phyloP scores from a whole-genome alignment of 192 early-diverging fungal genomes.

The Linnemannia elongata region DNA sequence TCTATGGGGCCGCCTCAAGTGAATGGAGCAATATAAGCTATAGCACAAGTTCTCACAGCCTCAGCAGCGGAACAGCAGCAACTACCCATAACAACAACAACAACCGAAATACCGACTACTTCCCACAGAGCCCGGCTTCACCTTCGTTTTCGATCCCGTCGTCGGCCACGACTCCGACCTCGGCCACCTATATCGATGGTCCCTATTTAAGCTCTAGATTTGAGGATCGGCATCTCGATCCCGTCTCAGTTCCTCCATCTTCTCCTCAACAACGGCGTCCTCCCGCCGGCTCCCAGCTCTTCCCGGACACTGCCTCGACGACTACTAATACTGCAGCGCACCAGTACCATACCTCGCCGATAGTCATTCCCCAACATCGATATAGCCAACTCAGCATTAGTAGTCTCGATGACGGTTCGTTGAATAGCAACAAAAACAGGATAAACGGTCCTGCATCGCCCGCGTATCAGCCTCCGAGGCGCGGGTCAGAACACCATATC shows the following conservation, averaged over 20 bases:
- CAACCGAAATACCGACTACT: constrained; percentile 5
- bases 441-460: constrained; percentile 14
- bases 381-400: constrained; percentile 17
- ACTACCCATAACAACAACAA: neutral
- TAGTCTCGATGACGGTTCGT: constrained; percentile 25
- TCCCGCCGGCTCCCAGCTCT: constrained; percentile 12
- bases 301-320: neutral
- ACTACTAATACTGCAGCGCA: neutral
- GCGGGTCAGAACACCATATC: constrained; percentile 40
- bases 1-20: constrained; percentile 11
- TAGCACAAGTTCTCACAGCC: neutral
- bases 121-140: constrained; percentile 31
- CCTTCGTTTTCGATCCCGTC: constrained; percentile 51
- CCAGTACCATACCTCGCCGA: constrained; percentile 38
- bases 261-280: constrained; percentile 21
- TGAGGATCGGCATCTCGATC: constrained; percentile 17
- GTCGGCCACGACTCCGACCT: constrained; percentile 42
- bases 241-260: constrained; percentile 6
- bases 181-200: constrained; percentile 24
- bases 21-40: neutral
- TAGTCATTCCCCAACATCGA: constrained; percentile 32
- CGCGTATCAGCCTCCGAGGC: constrained; percentile 24
- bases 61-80: neutral
- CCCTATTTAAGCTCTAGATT: constrained; percentile 29
- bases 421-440: constrained; percentile 1